These are phyloP conservation scores for Magnaporthiopsis rhizophila DNA, from an alignment of 2,329 filamentous ascomycete species.

Conservation along the genomic window DNA sequence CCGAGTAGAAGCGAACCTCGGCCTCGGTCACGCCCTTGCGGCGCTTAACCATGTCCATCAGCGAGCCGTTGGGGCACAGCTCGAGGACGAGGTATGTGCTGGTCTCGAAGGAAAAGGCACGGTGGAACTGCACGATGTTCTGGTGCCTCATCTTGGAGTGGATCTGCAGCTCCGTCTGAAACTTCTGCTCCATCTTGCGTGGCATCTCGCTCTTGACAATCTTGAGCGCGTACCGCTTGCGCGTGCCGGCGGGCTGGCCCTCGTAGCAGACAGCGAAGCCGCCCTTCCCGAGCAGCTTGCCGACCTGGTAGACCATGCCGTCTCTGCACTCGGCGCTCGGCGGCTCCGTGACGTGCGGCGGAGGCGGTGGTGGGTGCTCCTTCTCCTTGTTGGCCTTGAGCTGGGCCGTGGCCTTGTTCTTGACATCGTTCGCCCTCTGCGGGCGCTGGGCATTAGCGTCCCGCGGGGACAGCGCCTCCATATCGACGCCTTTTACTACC, in stretches of 20 bases:
- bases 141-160: slow-evolving; percentile 96
- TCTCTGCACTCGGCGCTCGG: slow-evolving; percentile 60
- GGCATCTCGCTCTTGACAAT: slow-evolving; percentile 81
- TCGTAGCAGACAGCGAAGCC: slow-evolving; percentile 78
- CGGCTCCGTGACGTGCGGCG: slow-evolving; percentile 50
- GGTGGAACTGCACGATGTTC: slow-evolving; percentile 91
- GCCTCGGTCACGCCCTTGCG: slow-evolving; percentile 85
- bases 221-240: slow-evolving; percentile 66
- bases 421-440: slow-evolving; percentile 35
- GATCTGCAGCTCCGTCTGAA: slow-evolving; percentile 84
- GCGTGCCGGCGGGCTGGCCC: slow-evolving; percentile 57
- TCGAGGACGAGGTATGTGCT: slow-evolving; percentile 93
- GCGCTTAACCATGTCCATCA: slow-evolving; percentile 96
- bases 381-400: slow-evolving; percentile 54
- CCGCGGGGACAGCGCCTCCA: slow-evolving; percentile 57
- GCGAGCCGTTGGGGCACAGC: slow-evolving; percentile 86
- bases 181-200: slow-evolving; percentile 77
- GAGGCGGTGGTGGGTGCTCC: slow-evolving; percentile 59
- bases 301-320: slow-evolving; percentile 66
- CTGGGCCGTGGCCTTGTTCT: slow-evolving; percentile 43
- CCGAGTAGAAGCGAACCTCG: slow-evolving; percentile 86
- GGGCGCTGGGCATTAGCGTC: slow-evolving; percentile 54
- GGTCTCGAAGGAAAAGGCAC: slow-evolving; percentile 82
- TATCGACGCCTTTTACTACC: slow-evolving; percentile 43
- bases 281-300: slow-evolving; percentile 68